These are phyloP conservation scores for Gossypioides kirkii DNA, from an alignment of 345 rosid genomes.

Conservation along the genomic window DNA sequence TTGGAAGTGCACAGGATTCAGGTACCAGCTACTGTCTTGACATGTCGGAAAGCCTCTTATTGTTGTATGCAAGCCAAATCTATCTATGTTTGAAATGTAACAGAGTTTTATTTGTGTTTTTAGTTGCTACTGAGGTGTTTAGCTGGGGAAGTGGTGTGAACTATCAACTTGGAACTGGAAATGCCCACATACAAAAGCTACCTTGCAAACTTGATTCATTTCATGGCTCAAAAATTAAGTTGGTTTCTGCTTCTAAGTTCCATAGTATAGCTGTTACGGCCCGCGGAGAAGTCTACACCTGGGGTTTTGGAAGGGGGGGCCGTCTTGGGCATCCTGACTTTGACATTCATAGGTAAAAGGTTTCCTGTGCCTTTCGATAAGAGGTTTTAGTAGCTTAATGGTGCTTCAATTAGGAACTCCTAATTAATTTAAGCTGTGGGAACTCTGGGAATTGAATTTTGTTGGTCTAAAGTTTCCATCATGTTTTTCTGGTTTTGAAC, in stretches of 20 bases:
- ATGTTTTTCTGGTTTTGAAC: background rate
- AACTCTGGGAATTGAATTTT: background rate
- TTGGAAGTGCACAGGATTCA: constrained; percentile 43
- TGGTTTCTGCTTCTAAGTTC: constrained; percentile 88
- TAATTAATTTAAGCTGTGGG: background rate
- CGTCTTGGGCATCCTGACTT: constrained; percentile 99
- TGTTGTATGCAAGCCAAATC: constrained; percentile 11
- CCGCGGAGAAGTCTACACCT: constrained; percentile 76
- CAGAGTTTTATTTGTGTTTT: constrained; percentile 17
- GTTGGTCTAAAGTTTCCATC: background rate
- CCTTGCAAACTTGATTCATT: constrained; percentile 93
- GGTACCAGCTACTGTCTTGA: constrained; percentile 36
- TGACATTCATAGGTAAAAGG: constrained; percentile 85
- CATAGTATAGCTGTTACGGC: constrained; percentile 83
- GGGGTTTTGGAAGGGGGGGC: constrained; percentile 99
- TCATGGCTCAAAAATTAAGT: constrained; percentile 59
- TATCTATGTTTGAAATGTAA: constrained; percentile 7
- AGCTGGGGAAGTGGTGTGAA: constrained; percentile 99
- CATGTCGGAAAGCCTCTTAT: constrained; percentile 15
- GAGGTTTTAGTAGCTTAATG: background rate
- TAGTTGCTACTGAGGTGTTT: constrained; percentile 83
- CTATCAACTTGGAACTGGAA: constrained; percentile 96
- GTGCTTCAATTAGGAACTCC: background rate
- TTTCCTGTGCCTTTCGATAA: background rate
- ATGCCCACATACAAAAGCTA: constrained; percentile 76